Base-by-base conservation (phyloP, 78 protist species). In the Dictyostelium brefeldianum region DNA sequence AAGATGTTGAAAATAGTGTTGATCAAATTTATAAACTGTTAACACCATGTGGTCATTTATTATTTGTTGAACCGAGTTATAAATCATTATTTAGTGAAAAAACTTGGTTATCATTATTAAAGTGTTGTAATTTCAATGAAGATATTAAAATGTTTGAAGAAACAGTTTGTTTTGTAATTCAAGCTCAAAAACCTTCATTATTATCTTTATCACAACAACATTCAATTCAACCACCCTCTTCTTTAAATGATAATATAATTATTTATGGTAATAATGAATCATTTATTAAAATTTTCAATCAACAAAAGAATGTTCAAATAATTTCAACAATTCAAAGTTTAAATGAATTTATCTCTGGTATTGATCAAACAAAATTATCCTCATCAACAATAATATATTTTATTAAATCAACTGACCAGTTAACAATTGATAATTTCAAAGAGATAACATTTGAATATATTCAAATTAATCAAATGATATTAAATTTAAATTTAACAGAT, bases 361-460 rank as follows among this genome's bases (percentile, higher is more conserved):
- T 25, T 25, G 25, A 62, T 25, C 27, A 62, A 25, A 18, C 36
- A 6, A 59, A 3, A 25, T 4, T 59, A 18, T 7, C 69, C 7
- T 7, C n/a, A 7, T 4, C n/a, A n/a, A 22, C 43, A 25, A 25
- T 53, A 27, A 77, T 77, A 27, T 77, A 47, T 57, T 29, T 29
- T 29, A 43, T 51, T 7, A 18, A n/a, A 53, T 11, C 69, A 12
- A 53, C 29, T 29, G 22, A 20, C 7, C 31, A 29, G 8, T 5
- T 77, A 27, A 3, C 17, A 1, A 9, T 41, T 2, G 8, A 50
- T 51, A 82, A 50, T 50, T 82, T 67, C 65, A 22, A 53, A 31
- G 31, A 47, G 4, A 7, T 31, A 5, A 83, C 90, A 5, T 29
- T 71, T 36, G 81, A 83, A 54, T 83, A 70, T 54, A 77, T 83